These are phyloP conservation scores for Trypanosoma platydactyli DNA, from an alignment of 208 protist genomes.

Conservation along the genomic window DNA sequence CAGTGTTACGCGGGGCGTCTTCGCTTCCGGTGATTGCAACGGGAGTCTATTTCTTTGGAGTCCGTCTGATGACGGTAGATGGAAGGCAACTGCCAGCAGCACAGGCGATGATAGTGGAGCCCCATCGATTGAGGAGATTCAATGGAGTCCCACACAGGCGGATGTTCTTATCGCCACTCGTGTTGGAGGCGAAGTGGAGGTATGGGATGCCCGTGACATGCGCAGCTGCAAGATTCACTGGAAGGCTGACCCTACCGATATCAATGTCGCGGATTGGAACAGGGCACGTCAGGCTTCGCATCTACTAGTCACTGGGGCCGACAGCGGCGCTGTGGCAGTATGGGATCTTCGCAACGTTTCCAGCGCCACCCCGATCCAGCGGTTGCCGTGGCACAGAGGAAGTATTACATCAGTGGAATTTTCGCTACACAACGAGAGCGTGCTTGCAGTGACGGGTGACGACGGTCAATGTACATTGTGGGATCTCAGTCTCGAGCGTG, in stretches of 20 bases:
- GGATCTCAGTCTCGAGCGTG: conserved; percentile 97
- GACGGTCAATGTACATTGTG: conserved; percentile 96
- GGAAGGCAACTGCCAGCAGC: conserved; percentile 69
- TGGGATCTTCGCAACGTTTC: conserved; percentile 96
- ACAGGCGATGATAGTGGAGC: conserved; percentile 25
- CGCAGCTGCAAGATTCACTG: conserved; percentile 66
- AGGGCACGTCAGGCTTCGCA: conserved; percentile 83
- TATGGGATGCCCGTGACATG: conserved; percentile 94
- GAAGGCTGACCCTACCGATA: conserved; percentile 90
- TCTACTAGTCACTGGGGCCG: conserved; percentile 95
- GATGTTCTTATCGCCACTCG: conserved; percentile 86
- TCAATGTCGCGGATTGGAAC: conserved; percentile 98
- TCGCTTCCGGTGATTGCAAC: conserved; percentile 93
- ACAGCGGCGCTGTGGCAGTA: conserved; percentile 95
- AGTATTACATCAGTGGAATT: conserved; percentile 97
- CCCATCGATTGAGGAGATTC: conserved; percentile 95
- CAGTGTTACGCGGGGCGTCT: conserved; percentile 49
- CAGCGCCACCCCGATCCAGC: conserved; percentile 63
- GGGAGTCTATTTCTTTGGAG: conserved; percentile 92
- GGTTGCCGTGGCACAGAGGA: conserved; percentile 92
- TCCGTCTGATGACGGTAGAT: conserved; percentile 69
- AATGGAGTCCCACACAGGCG: conserved; percentile 95
- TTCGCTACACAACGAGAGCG: conserved; percentile 94
- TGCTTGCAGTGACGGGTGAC: conserved; percentile 92
- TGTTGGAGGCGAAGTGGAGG: conserved; percentile 79